phyloP scores from a whole-genome alignment of 2,329 filamentous ascomycete species.

The Cordyceps cateniannulata region DNA sequence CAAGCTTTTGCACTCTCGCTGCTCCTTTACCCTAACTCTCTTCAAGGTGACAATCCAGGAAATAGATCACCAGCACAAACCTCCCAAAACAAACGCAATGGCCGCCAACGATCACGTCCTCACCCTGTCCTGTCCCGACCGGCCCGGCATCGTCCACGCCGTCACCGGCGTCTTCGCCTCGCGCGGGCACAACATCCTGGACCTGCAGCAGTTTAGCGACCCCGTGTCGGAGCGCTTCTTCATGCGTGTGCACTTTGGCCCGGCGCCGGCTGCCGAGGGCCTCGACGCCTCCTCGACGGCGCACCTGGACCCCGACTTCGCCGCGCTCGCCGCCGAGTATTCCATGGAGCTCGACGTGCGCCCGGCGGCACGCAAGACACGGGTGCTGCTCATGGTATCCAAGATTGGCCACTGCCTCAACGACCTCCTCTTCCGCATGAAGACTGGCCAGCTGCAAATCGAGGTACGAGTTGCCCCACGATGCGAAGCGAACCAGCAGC shows the following conservation, averaged over 20 bases:
- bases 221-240: slow-evolving; percentile 70
- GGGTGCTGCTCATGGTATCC: slow-evolving; percentile 81
- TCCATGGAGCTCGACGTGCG: slow-evolving; percentile 66
- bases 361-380: slow-evolving; percentile 61
- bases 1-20: slow-evolving; percentile 9
- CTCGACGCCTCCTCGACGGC: slow-evolving; percentile 32
- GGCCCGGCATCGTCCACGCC: slow-evolving; percentile 77
- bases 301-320: slow-evolving; percentile 50
- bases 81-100: slow-evolving; percentile 24
- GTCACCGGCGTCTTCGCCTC: slow-evolving; percentile 71
- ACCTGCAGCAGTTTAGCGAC: slow-evolving; percentile 80
- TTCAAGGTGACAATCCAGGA: slow-evolving; percentile 1
- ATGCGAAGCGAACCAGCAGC: background rate
- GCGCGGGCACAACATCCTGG: slow-evolving; percentile 72
- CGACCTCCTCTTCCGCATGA: slow-evolving; percentile 73
- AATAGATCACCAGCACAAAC: background rate
- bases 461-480: slow-evolving; percentile 37
- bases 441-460: slow-evolving; percentile 66
- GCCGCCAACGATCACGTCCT: slow-evolving; percentile 57
- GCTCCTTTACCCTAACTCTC: background rate
- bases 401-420: slow-evolving; percentile 85
- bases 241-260: slow-evolving; percentile 80
- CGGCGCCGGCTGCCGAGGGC: slow-evolving; percentile 34
- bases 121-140: slow-evolving; percentile 78
- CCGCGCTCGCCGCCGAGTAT: slow-evolving; percentile 55